These are phyloP conservation scores for Linanthus parryae DNA, from an alignment of 148 eudicot genomes.

Conservation along the genomic window DNA sequence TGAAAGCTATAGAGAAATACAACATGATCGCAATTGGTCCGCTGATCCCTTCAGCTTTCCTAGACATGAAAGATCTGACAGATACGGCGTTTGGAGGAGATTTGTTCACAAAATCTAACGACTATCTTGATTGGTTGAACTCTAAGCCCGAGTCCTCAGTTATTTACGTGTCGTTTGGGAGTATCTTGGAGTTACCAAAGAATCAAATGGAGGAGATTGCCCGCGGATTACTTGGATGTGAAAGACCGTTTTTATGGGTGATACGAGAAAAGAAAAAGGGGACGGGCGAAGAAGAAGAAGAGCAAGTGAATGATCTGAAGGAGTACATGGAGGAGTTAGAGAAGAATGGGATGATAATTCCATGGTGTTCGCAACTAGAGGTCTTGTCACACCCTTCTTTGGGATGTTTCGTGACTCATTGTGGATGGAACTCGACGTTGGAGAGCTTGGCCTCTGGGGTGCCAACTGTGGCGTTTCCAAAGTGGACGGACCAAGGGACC, in stretches of 20 bases:
- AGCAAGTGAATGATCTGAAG: not conserved
- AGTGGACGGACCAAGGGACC: conserved; percentile 47
- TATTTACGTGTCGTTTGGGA: conserved; percentile 1
- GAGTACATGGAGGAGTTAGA: conserved; percentile 18
- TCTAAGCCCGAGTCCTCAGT: not conserved
- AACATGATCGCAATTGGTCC: conserved; percentile 35
- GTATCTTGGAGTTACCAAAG: conserved; percentile 1
- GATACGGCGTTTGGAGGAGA: not conserved
- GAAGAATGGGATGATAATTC: conserved; percentile 20
- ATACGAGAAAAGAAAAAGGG: conserved; percentile 23
- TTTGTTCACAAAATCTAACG: not conserved
- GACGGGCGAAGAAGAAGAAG: conserved; percentile 8
- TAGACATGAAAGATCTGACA: conserved; percentile 22
- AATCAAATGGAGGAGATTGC: conserved; percentile 1
- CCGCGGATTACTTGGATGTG: conserved; percentile 4
- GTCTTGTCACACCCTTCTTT: conserved; percentile 26
- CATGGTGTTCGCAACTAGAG: conserved; percentile 21
- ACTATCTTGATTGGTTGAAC: not conserved
- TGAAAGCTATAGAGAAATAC: conserved; percentile 24
- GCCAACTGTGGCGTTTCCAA: conserved; percentile 47
- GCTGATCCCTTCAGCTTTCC: conserved; percentile 31
- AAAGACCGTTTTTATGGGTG: conserved; percentile 62
- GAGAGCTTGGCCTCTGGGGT: conserved; percentile 48
- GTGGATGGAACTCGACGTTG: conserved; percentile 60
- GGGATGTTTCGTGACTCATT: conserved; percentile 33